Base-by-base conservation (phyloP, 2,329 filamentous ascomycete genomes). In the Colletotrichum graminicola region DNA sequence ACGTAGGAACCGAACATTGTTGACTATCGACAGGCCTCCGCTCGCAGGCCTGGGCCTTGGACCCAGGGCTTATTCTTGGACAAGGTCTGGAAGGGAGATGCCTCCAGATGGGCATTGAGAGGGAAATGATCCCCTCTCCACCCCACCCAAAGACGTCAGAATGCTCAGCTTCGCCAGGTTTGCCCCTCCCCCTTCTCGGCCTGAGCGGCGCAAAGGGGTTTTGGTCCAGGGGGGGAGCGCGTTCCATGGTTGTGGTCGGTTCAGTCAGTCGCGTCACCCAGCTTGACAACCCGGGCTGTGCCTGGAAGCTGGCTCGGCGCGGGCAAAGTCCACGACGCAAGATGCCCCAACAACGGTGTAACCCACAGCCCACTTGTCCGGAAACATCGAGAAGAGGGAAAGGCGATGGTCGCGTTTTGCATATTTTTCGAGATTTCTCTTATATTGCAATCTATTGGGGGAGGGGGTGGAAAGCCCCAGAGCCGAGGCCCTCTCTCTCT, bases 91-190 rank as follows among this genome's bases (percentile, higher is more conserved):
- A 56, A 39, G n/a, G 54, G 34, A 56, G 54, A 23, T 47, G 18
- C 51, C n/a, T 55, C 32, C 29, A n/a, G 51, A 36, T 8, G 18
- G 18, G n/a, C 7, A 54, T 5, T 16, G 34, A 14, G 34, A 10
- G 3, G 7, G 5, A 26, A 2, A 16, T 5, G 8, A 21, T 34
- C 11, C 59, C 43, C n/a, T 41, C 63, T 7, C 23, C 18, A 43
- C 52, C 59, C 59, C 66, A 62, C 64, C 29, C 47, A 59, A 63
- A 64, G 65, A 71, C 68, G 68, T 71, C 68, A 71, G 64, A 62
- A 47, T 36, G 47, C 47, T 36, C 36, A 43, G 43, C 5, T 47
- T 47, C 14, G 57, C 36, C 29, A 21, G 41, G 41, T 43, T 49
- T 21, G 21, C 39, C 39, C 39, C 39, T 18, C 11, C 39, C 39